phyloP scores from a whole-genome alignment of 2,329 filamentous ascomycete species.

The Dactylellina drechsleri region DNA sequence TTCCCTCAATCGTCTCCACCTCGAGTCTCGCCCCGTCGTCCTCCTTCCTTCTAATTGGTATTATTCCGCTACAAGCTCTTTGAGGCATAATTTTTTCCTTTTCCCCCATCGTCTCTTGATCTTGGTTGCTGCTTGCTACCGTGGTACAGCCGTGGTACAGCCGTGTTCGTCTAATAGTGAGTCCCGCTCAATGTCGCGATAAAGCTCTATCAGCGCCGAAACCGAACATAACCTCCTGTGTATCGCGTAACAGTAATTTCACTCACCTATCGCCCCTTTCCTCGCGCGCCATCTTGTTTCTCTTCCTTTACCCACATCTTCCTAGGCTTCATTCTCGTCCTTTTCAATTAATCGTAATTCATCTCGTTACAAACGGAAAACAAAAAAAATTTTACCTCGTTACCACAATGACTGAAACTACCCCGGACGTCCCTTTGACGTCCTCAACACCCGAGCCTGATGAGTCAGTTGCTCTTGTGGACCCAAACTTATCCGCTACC shows the following conservation, averaged over 20 bases:
- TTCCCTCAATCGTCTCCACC: slow-evolving; percentile 10
- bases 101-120: slow-evolving; percentile 21
- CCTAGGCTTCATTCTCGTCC: neutral
- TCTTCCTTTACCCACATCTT: neutral
- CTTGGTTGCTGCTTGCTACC: neutral
- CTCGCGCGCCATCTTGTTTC: neutral
- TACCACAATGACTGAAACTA: slow-evolving; percentile 39
- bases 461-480: slow-evolving; percentile 28
- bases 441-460: slow-evolving; percentile 51
- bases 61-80: slow-evolving; percentile 1
- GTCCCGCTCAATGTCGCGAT: slow-evolving; percentile 14
- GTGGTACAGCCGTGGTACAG: slow-evolving; percentile 5
- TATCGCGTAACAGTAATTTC: slow-evolving; percentile 22
- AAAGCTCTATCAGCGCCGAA: slow-evolving; percentile 15
- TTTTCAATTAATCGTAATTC: slow-evolving; percentile 11
- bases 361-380: slow-evolving; percentile 2
- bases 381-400: neutral
- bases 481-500: slow-evolving; percentile 42
- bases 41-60: slow-evolving; percentile 20
- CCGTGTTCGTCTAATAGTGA: neutral
- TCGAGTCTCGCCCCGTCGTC: slow-evolving; percentile 10
- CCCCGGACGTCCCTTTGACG: slow-evolving; percentile 36
- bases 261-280: neutral
- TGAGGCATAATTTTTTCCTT: slow-evolving; percentile 27
- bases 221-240: slow-evolving; percentile 18